phyloP scores from a whole-genome alignment of 169 alveolate species.

The Theileria equi region DNA sequence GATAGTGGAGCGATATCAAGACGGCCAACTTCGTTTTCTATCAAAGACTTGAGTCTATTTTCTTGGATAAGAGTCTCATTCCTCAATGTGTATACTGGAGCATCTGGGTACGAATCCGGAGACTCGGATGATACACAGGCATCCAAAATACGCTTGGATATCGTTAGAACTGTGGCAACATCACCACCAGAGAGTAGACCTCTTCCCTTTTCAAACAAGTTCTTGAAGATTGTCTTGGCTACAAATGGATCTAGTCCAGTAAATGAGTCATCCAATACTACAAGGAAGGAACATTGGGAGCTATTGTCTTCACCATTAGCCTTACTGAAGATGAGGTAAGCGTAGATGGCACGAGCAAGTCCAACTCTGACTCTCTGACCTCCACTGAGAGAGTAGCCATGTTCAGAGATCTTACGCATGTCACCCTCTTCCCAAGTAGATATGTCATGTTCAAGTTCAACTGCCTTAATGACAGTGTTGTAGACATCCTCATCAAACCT shows the following conservation, averaged over 20 bases:
- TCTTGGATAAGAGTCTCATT: neutral
- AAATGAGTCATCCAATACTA: conserved; percentile 68
- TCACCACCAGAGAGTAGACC: conserved; percentile 43
- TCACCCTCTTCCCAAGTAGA: conserved; percentile 59
- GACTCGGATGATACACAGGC: too few species aligned
- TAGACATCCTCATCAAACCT: conserved; percentile 39
- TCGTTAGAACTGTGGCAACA: conserved; percentile 24
- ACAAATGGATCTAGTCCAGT: conserved; percentile 67
- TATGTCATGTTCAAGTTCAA: conserved; percentile 42
- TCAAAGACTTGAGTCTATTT: neutral
- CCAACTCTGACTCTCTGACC: conserved; percentile 90
- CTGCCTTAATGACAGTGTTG: conserved; percentile 12
- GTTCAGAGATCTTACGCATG: conserved; percentile 40
- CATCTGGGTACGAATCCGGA: too few species aligned
- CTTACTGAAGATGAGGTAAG: conserved; percentile 47
- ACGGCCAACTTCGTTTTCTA: neutral
- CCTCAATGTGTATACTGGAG: neutral
- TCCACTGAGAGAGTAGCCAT: conserved; percentile 77
- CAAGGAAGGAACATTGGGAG: conserved; percentile 37
- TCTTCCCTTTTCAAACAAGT: conserved; percentile 44
- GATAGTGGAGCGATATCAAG: neutral
- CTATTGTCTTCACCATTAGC: conserved; percentile 34
- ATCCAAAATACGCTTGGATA: neutral
- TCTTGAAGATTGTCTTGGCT: conserved; percentile 55
- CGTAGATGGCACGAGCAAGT: conserved; percentile 90